Conservation (phyloP, 257 asterid species). For the Solanum paucissectum region DNA sequence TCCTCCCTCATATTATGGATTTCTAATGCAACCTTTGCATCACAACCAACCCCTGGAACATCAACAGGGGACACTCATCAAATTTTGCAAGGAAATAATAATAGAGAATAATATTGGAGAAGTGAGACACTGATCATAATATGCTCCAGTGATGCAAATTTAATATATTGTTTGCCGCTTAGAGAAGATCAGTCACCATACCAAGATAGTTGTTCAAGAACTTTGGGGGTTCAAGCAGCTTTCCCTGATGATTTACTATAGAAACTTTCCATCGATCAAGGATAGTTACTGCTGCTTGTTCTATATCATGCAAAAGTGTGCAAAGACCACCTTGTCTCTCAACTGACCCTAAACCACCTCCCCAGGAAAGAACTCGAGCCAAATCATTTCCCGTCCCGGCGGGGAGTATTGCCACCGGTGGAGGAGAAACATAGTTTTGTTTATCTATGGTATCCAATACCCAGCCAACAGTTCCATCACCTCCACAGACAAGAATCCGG, state of each 20-base stretch:
- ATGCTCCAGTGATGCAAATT: background rate
- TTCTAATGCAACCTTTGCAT: constrained; percentile 98
- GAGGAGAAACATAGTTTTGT: constrained; percentile 91
- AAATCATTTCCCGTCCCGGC: constrained; percentile 99
- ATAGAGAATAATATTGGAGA: background rate
- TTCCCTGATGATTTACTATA: constrained; percentile 55
- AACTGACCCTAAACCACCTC: constrained; percentile 92
- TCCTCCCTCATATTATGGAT: constrained; percentile 96
- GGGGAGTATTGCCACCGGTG: constrained; percentile 98
- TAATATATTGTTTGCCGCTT: background rate
- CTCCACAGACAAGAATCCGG: constrained; percentile 90
- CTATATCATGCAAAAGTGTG: constrained; percentile 75
- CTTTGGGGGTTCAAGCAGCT: constrained; percentile 47
- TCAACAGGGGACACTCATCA: background rate
- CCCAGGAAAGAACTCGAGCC: constrained; percentile 98
- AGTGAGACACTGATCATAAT: background rate
- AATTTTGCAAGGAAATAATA: background rate
- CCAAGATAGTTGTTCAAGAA: constrained; percentile 97
- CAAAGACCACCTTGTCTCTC: constrained; percentile 98
- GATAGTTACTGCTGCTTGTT: constrained; percentile 95
- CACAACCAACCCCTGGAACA: constrained; percentile 89
- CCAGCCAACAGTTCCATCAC: constrained; percentile 99
- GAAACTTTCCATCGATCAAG: constrained; percentile 96
- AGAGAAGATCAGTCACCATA: constrained; percentile 21
- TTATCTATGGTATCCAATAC: constrained; percentile 79